Conservation (phyloP, 2,329 filamentous ascomycete genomes). For the Fusarium protoensiforme region DNA sequence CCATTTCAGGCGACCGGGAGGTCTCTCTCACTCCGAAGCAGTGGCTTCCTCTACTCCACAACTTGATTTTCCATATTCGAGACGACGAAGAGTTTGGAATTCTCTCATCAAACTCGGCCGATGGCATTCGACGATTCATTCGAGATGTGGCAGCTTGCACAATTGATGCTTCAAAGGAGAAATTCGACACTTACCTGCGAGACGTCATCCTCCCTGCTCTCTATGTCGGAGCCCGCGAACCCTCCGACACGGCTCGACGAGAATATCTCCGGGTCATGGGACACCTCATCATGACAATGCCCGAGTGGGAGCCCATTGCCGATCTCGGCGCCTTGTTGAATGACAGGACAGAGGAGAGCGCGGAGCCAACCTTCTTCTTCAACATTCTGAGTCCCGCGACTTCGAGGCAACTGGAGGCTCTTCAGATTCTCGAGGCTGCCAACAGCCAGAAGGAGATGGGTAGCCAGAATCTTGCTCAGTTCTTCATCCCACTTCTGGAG, state of each 20-base stretch:
- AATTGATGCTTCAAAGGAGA: conserved; percentile 48
- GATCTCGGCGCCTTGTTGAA: conserved; percentile 79
- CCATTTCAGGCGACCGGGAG: conserved; percentile 73
- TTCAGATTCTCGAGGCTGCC: conserved; percentile 79
- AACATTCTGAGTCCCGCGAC: conserved; percentile 93
- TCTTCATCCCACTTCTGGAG: conserved; percentile 91
- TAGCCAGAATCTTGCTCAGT: conserved; percentile 82
- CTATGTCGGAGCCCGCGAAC: conserved; percentile 78
- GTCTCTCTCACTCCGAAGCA: conserved; percentile 72
- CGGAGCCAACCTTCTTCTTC: conserved; percentile 82
- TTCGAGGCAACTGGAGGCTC: conserved; percentile 83
- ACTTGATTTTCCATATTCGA: conserved; percentile 87
- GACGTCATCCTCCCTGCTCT: conserved; percentile 79
- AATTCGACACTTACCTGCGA: conserved; percentile 69
- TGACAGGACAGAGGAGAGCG: conserved; percentile 70
- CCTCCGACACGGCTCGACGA: conserved; percentile 84
- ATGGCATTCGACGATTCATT: conserved; percentile 82
- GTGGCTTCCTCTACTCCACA: conserved; percentile 90
- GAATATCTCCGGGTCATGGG: conserved; percentile 86
- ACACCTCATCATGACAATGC: conserved; percentile 77
- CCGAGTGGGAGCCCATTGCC: conserved; percentile 75
- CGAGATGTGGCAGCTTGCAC: conserved; percentile 64
- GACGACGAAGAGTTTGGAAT: conserved; percentile 91
- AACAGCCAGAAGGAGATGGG: conserved; percentile 73
- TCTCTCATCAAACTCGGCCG: conserved; percentile 81